Conservation (phyloP, 2,329 filamentous ascomycete species). For the Paecilomyces dactylethromorphus region DNA sequence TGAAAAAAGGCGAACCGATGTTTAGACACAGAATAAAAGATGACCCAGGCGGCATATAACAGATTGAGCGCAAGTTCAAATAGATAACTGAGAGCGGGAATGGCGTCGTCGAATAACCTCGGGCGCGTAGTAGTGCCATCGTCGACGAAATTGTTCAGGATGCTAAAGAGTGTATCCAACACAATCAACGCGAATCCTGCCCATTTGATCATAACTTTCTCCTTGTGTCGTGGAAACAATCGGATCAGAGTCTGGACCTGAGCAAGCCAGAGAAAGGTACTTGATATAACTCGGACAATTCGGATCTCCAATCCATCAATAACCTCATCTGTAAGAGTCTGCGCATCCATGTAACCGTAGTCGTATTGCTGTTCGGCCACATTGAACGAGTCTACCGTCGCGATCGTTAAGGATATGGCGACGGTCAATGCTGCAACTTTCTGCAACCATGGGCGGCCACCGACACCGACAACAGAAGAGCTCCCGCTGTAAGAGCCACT, state of each 20-base stretch:
- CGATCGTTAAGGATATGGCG: conserved; percentile 82
- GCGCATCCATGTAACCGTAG: conserved; percentile 72
- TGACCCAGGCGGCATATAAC: conserved; percentile 86
- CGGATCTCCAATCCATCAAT: conserved; percentile 81
- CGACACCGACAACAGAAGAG: conserved; percentile 71
- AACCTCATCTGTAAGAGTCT: conserved; percentile 67
- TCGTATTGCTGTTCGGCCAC: conserved; percentile 78
- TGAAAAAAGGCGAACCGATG: conserved; percentile 88
- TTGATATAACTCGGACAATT: conserved; percentile 84
- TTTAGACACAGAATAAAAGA: conserved; percentile 90
- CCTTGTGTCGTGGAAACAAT: conserved; percentile 89
- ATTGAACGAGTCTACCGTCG: conserved; percentile 82
- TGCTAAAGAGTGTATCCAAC: conserved; percentile 83
- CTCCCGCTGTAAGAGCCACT: conserved; percentile 63
- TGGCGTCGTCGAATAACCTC: conserved; percentile 75
- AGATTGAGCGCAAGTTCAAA: conserved; percentile 83
- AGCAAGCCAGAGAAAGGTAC: conserved; percentile 94
- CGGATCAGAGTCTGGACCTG: conserved; percentile 96
- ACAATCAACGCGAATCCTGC: conserved; percentile 90
- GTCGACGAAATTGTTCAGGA: conserved; percentile 76
- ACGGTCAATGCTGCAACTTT: conserved; percentile 60
- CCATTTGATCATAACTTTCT: conserved; percentile 99
- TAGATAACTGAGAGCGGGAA: conserved; percentile 84
- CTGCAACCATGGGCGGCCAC: conserved; percentile 89
- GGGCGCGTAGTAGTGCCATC: conserved; percentile 48